Base-by-base conservation (phyloP, 805 yeast genomes). In the Groenewaldozyma salmanticensis region DNA sequence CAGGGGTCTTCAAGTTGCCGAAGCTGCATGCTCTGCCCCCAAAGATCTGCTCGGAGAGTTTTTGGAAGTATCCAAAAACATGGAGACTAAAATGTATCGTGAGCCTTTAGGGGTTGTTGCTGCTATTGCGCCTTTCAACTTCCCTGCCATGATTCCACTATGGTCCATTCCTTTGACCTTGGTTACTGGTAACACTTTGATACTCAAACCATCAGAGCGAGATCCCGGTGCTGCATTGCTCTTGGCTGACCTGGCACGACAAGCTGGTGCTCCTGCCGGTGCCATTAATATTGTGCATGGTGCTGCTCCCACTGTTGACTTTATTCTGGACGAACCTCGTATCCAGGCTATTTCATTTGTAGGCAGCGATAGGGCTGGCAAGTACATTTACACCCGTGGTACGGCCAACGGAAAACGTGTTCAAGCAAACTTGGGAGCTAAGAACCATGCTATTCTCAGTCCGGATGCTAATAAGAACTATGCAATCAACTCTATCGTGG, bases 141-240 rank as follows among this genome's bases (percentile, higher is more conserved):
- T 81, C 74, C 90, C 90, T 20, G 88, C 85, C 34, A 81, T 81
- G 90, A 83, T 82, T 51, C 81, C 81, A 6, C 66, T 77, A 51
- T 77, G 83, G 83, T 69, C 78, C 21, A 62, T 77, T 42, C 83
- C 83, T 5, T 66, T 77, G 48, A 64, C 73, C 11, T 66, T 78
- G 43, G 81, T 72, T 37, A 79, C 86, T 18, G 90, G 90, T 48
- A 81, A 81, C 67, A 76, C 86, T 32, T 71, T 79, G 27, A 75
- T 81, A 31, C 64, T 81, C 57, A 81, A 81, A 65, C 79, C 79
- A 31, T 61, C 82, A 40, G 90, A 81, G 65, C 63, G 84, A 42
- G 85, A 81, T 46, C 90, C 90, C n/a, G 87, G 87, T 40, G 81
- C 86, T 11, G 81, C 86, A 33, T 67, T 81, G 68, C 69, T 79